Conservation (phyloP, 2,329 filamentous ascomycete genomes). For the Fusarium zealandicum region DNA sequence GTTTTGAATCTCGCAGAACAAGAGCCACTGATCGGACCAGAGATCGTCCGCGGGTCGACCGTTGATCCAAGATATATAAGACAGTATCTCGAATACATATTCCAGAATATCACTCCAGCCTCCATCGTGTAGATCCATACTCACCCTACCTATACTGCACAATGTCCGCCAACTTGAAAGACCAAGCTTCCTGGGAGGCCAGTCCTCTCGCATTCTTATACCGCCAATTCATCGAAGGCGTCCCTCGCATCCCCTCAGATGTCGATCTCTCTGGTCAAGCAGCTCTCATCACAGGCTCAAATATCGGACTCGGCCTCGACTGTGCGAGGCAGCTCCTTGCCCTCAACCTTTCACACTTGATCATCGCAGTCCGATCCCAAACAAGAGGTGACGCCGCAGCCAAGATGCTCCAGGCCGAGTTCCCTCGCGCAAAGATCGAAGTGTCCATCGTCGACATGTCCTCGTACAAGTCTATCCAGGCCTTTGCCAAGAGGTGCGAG, state of each 20-base stretch:
- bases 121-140: not conserved
- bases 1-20: not conserved
- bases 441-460: slow-evolving; percentile 59
- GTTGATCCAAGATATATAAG: slow-evolving; percentile 20
- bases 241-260: slow-evolving; percentile 34
- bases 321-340: slow-evolving; percentile 51
- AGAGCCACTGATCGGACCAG: not conserved
- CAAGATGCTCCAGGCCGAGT: slow-evolving; percentile 25
- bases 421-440: slow-evolving; percentile 50
- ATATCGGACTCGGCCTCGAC: slow-evolving; percentile 58
- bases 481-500: slow-evolving; percentile 49
- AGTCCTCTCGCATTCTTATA: slow-evolving; percentile 35
- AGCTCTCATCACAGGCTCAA: slow-evolving; percentile 59
- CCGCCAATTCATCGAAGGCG: slow-evolving; percentile 36
- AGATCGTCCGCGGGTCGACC: slow-evolving; percentile 25
- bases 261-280: slow-evolving; percentile 47
- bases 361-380: slow-evolving; percentile 56
- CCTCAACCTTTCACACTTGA: slow-evolving; percentile 51
- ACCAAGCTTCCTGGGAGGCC: slow-evolving; percentile 34
- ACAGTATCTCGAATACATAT: not conserved
- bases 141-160: not conserved
- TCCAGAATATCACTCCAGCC: not conserved
- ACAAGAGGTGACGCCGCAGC: slow-evolving; percentile 53
- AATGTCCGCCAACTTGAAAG: slow-evolving; percentile 35
- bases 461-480: slow-evolving; percentile 54